Evolutionary conservation across 1,284 basidiomycete genomes (phyloP).

Genomic region (Moesziomyces globuligerus): DNA sequence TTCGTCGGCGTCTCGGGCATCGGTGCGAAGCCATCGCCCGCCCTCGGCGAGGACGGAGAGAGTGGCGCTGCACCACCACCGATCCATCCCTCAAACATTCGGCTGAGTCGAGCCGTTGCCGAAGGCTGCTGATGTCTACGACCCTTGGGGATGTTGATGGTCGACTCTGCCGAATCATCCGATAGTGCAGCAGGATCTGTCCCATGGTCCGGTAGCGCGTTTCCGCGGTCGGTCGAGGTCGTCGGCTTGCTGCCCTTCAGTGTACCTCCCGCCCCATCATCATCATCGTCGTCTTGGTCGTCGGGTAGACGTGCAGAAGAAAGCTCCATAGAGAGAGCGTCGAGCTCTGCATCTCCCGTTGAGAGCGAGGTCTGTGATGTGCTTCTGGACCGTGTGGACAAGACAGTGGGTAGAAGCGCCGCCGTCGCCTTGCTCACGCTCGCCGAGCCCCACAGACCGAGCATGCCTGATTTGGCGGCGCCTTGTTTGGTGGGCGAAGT

Average conservation of each 20-base stretch:
- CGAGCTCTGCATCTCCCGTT: conserved; percentile 46
- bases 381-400: conserved; percentile 8
- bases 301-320: conserved; percentile 13
- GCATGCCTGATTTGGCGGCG: conserved; percentile 28
- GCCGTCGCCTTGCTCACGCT: conserved; percentile 45
- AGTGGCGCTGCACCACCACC: conserved; percentile 24
- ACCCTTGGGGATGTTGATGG: conserved; percentile 25
- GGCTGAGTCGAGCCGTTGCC: conserved; percentile 51
- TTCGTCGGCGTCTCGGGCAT: conserved; percentile 37
- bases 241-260: conserved; percentile 39
- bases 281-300: conserved; percentile 15
- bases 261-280: conserved; percentile 32
- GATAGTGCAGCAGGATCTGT: not conserved
- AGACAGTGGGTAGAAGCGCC: conserved; percentile 22
- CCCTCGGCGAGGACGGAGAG: conserved; percentile 22
- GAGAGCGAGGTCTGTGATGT: conserved; percentile 2
- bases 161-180: not conserved
- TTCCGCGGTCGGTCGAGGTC: conserved; percentile 10
- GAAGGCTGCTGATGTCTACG: conserved; percentile 38
- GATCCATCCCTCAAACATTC: conserved; percentile 62
- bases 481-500: conserved; percentile 25
- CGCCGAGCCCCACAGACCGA: conserved; percentile 45
- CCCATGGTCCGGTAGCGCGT: not conserved
- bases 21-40: not conserved
- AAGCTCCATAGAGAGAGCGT: conserved; percentile 37